Evolutionary conservation across 805 yeast species (phyloP), one percentile per base, ranked within the genome.

Genomic region (Cyberlindnera maclurae): DNA sequence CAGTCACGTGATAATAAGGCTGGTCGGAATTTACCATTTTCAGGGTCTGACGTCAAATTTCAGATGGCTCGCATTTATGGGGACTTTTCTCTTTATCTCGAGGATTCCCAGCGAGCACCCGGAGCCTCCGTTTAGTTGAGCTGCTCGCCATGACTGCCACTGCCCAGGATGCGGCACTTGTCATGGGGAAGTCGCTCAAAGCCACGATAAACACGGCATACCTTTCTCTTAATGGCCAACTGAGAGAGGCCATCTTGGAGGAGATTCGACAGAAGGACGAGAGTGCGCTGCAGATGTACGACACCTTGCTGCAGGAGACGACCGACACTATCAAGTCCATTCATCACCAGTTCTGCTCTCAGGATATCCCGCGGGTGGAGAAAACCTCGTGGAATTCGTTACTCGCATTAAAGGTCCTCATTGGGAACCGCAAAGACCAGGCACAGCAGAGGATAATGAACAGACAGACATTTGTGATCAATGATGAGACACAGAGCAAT

Each of bases 181-280:
- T 8, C 24, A 8, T 20, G 24, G 24, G 24, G 8, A 8, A 5
- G 24, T 6, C 24, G 8, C 24, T 20, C 24, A 20, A 8, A 20
- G 24, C 5, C 24, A 20, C 24, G 24, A 20, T 20, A 20, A 20
- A 20, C 24, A 20, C 24, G 8, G 34, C 39, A 1, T 42, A 40
- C 22, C 37, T 40, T 16, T 13, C 24, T 6, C 27, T 42, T 18
- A 41, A 42, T 15, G 24, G 15, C 8, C 43, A 40, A 5, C 20
- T 45, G 16, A 17, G 36, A 8, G 30, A 34, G 20, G 41, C 41
- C 10, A 42, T 45, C 34, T 39, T 39, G 13, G 42, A 45, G 26
- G 58, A 54, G 40, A 52, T 54, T 10, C 48, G 47, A 26, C 53
- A 54, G 33, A 45, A 45, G 29, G 50, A 48, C 18, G 22, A 34